A percentile compares a stretch with the other conserved stretches of the same genome.
These are phyloP conservation scores for Bisporella sp. DNA, from an alignment of 2,329 filamentous ascomycete genomes.

Conservation along the genomic window DNA sequence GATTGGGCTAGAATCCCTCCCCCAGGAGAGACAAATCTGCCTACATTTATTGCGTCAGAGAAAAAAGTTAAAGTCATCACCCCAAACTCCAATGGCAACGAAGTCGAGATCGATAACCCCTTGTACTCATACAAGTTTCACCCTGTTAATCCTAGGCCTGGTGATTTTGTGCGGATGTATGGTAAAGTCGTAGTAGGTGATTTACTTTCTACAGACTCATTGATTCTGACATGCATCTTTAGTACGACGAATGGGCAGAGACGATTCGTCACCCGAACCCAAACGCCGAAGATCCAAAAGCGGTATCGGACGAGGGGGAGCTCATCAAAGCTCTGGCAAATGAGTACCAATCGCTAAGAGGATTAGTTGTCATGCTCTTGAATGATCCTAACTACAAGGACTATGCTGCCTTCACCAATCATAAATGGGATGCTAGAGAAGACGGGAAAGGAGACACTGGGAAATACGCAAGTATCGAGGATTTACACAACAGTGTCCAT, in stretches of 20 bases:
- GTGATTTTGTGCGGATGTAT: conserved; percentile 10
- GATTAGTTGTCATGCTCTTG: conserved; percentile 15
- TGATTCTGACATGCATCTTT: background rate
- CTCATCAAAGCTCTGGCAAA: conserved; percentile 11
- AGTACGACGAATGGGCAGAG: conserved; percentile 16
- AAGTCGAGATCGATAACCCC: conserved; percentile 57
- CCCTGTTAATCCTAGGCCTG: conserved; percentile 37
- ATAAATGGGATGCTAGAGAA: conserved; percentile 43
- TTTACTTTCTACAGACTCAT: background rate
- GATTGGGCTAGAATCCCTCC: conserved; percentile 42
- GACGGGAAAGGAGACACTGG: conserved; percentile 2
- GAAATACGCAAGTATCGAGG: conserved; percentile 38
- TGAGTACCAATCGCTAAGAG: no score
- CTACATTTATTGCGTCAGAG: conserved; percentile 24
- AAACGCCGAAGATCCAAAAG: no score
- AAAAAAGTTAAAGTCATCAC: conserved; percentile 16
- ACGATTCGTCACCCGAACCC: conserved; percentile 17
- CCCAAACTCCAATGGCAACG: conserved; percentile 33
- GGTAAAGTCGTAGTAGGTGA: conserved; percentile 7
- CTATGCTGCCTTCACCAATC: conserved; percentile 63
- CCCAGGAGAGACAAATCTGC: conserved; percentile 31
- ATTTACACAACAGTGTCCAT: conserved; percentile 58
- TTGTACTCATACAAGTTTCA: conserved; percentile 54
- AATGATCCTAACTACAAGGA: conserved; percentile 51
- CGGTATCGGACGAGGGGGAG: no score